phyloP scores from a whole-genome alignment of 441 rosid species.

The Adansonia grandidieri region DNA sequence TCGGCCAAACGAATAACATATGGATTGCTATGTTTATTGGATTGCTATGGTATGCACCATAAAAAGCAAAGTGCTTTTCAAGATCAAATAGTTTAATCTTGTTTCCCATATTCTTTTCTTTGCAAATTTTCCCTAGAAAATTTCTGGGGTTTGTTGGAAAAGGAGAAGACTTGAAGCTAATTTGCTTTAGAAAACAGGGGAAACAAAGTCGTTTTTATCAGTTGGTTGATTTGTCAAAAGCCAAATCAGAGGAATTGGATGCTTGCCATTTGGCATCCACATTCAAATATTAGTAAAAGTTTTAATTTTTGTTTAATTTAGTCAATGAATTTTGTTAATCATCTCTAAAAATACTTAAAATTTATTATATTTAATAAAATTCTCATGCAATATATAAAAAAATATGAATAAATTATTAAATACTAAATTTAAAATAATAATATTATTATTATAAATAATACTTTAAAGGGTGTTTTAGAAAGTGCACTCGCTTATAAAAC shows the following conservation, averaged over 20 bases:
- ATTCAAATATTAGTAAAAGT: not conserved
- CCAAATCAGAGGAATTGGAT: not conserved
- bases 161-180: not conserved
- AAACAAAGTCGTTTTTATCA: not conserved
- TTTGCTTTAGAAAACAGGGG: not conserved
- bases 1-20: constrained; percentile 67
- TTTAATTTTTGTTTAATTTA: not conserved
- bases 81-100: constrained; percentile 52
- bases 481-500: too few species aligned
- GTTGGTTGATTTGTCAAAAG: not conserved
- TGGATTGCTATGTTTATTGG: constrained; percentile 56
- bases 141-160: not conserved
- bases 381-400: too few species aligned
- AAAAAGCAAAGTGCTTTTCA: constrained; percentile 66
- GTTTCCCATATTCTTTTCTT: constrained; percentile 40
- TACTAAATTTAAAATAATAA: too few species aligned
- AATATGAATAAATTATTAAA: too few species aligned
- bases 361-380: too few species aligned
- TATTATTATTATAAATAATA: too few species aligned
- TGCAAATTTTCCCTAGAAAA: constrained; percentile 18
- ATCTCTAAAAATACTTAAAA: not conserved
- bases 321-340: not conserved
- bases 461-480: too few species aligned
- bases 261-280: not conserved
- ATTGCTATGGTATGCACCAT: constrained; percentile 64